Percentiles rank a stretch among this genome's conserved stretches.
phyloP scores from a whole-genome alignment of 176 grass and related monocot genomes.

The Metroxylon sagu region DNA sequence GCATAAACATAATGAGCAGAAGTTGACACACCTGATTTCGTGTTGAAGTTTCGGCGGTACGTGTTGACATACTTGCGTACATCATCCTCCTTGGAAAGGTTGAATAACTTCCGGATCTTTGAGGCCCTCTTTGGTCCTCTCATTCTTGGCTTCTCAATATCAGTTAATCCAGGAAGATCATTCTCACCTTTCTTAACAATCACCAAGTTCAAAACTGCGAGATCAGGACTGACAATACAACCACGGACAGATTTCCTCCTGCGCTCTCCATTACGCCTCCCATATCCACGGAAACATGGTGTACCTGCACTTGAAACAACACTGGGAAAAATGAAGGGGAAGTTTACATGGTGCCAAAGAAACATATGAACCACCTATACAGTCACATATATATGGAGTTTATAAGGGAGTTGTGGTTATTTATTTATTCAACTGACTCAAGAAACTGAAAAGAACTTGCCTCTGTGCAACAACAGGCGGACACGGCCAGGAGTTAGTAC shows the following conservation, averaged over 20 bases:
- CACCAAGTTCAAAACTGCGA: slow-evolving; percentile 6
- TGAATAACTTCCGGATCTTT: slow-evolving; percentile 4
- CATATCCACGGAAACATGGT: slow-evolving; percentile 21
- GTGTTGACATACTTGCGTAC: slow-evolving; percentile 13
- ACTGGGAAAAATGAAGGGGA: too few relatives aligned
- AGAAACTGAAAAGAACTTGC: neutral
- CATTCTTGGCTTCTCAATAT: slow-evolving; percentile 7
- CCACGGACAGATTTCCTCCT: slow-evolving; percentile 22
- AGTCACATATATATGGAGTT: too few relatives aligned
- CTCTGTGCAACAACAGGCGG: slow-evolving; percentile 11
- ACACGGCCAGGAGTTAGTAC: slow-evolving; percentile 19
- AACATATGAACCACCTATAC: too few relatives aligned
- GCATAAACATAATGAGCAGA: too few relatives aligned
- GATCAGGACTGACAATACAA: slow-evolving; percentile 14
- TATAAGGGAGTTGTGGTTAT: too few relatives aligned
- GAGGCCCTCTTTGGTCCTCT: slow-evolving; percentile 12
- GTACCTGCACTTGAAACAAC: slow-evolving; percentile 3
- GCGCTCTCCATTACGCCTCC: slow-evolving; percentile 21
- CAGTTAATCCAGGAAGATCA: slow-evolving; percentile 5
- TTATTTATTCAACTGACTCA: too few relatives aligned
- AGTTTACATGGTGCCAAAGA: too few relatives aligned
- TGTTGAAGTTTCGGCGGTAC: neutral
- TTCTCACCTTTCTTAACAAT: slow-evolving; percentile 12
- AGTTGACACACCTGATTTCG: too few relatives aligned
- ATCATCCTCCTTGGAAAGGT: slow-evolving; percentile 9